Evolutionary conservation across 129 eudicot species (phyloP).

Genomic region (Scalesia atractyloides): DNA sequence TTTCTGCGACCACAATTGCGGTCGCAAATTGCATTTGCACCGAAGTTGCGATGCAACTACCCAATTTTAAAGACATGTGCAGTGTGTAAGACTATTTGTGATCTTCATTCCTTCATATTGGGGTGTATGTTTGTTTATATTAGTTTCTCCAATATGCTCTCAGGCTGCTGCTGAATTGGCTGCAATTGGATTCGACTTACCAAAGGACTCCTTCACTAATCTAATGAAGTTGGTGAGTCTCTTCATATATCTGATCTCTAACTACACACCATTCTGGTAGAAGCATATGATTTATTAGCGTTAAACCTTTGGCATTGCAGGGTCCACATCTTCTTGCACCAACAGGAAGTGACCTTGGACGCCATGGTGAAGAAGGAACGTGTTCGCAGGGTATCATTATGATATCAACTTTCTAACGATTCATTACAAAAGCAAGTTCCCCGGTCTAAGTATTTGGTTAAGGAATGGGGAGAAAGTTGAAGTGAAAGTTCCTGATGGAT

Average conservation of each 20-base stretch:
- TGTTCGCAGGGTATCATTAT: constrained; percentile 93
- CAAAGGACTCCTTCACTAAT: constrained; percentile 82
- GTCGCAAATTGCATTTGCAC: no score
- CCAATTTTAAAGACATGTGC: not conserved
- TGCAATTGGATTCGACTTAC: constrained; percentile 83
- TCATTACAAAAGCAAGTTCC: constrained; percentile 86
- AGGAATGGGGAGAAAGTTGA: constrained; percentile 77
- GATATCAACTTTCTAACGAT: constrained; percentile 93
- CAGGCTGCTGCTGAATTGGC: constrained; percentile 97
- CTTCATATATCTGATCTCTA: not conserved
- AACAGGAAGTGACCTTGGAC: constrained; percentile 78
- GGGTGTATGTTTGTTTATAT: constrained; percentile 61
- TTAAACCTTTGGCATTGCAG: constrained; percentile 32
- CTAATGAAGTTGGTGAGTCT: constrained; percentile 69
- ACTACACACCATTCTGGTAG: not conserved
- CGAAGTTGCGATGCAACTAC: no score
- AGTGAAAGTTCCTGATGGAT: constrained; percentile 85
- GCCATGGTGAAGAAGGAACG: constrained; percentile 82
- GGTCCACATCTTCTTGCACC: constrained; percentile 99
- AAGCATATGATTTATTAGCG: not conserved
- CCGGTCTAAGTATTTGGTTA: constrained; percentile 88
- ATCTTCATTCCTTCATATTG: not conserved
- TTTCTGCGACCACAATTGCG: no score
- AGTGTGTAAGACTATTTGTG: no score
- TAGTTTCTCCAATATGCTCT: not conserved